Evolutionary conservation across 768 basidiomycete genomes (phyloP).

Genomic region (Boletus reticulatus): DNA sequence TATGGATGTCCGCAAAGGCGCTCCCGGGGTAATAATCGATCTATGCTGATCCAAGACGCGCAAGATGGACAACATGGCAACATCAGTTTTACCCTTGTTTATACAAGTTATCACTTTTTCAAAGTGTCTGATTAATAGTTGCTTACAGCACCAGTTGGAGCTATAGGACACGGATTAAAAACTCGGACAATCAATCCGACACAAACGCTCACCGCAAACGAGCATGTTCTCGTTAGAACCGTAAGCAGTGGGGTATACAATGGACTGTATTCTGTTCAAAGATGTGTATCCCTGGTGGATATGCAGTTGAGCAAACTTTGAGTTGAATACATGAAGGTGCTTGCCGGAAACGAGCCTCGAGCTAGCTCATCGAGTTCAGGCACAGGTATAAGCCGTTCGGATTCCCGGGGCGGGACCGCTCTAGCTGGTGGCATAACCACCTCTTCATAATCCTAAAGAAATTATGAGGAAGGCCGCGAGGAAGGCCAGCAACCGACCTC

Average conservation of each 20-base stretch:
- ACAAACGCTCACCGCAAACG: slow-evolving; percentile 40
- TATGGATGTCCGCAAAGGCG: slow-evolving; percentile 49
- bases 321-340: slow-evolving; percentile 14
- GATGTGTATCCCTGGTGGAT: slow-evolving; percentile 69
- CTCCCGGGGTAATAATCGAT: slow-evolving; percentile 26
- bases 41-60: slow-evolving; percentile 80
- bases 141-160: slow-evolving; percentile 95
- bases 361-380: slow-evolving; percentile 74
- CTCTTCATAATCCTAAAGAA: slow-evolving; percentile 79
- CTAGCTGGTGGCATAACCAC: slow-evolving; percentile 84
- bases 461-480: slow-evolving; percentile 3
- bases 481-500: slow-evolving; percentile 49
- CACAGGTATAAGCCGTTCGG: slow-evolving; percentile 72
- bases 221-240: slow-evolving; percentile 96
- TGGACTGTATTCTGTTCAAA: slow-evolving; percentile 93
- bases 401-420: slow-evolving; percentile 65
- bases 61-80: slow-evolving; percentile 91
- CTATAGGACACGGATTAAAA: slow-evolving; percentile 37
- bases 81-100: slow-evolving; percentile 94
- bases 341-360: slow-evolving; percentile 80
- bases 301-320: not conserved
- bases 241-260: slow-evolving; percentile 92
- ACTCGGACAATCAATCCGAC: not conserved
- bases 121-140: not conserved
- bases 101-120: slow-evolving; percentile 3